Evolutionary conservation across 345 rosid species (phyloP).

Genomic region (Linum trigynum): DNA sequence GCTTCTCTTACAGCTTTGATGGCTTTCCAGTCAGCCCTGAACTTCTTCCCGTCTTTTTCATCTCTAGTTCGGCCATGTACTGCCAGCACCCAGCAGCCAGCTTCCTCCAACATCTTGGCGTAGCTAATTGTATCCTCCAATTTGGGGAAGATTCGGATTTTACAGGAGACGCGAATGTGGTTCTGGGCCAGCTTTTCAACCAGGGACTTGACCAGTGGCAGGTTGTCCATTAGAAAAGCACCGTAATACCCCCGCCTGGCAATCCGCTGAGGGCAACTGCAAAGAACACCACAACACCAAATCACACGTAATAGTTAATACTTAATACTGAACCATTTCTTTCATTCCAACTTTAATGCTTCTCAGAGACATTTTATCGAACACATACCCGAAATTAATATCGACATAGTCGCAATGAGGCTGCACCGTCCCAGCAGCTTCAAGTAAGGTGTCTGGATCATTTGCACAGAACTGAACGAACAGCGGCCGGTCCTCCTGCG

Average conservation of each 20-base stretch:
- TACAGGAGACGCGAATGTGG: constrained; percentile 75
- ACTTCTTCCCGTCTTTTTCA: constrained; percentile 76
- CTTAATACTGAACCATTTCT: background rate
- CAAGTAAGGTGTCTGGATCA: constrained; percentile 65
- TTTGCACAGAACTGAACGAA: constrained; percentile 96
- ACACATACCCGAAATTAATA: constrained; percentile 75
- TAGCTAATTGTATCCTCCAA: constrained; percentile 63
- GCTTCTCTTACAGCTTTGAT: constrained; percentile 74
- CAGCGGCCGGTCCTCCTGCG: constrained; percentile 91
- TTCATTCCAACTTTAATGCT: background rate
- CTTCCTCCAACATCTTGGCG: constrained; percentile 89
- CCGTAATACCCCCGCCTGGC: constrained; percentile 87
- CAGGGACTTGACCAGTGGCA: constrained; percentile 70
- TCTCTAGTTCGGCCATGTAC: constrained; percentile 89
- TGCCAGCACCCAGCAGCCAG: constrained; percentile 87
- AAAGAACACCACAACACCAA: constrained; percentile 4
- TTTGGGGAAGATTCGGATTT: constrained; percentile 73
- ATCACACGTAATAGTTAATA: background rate
- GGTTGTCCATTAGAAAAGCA: constrained; percentile 93
- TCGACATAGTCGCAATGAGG: constrained; percentile 85
- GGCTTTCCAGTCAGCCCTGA: constrained; percentile 69
- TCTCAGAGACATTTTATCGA: background rate
- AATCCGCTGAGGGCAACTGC: constrained; percentile 91
- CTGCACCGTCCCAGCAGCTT: constrained; percentile 76
- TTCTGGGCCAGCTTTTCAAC: constrained; percentile 65